phyloP scores from a whole-genome alignment of 176 grass and related monocot species.

The Tillandsia fasciculata region DNA sequence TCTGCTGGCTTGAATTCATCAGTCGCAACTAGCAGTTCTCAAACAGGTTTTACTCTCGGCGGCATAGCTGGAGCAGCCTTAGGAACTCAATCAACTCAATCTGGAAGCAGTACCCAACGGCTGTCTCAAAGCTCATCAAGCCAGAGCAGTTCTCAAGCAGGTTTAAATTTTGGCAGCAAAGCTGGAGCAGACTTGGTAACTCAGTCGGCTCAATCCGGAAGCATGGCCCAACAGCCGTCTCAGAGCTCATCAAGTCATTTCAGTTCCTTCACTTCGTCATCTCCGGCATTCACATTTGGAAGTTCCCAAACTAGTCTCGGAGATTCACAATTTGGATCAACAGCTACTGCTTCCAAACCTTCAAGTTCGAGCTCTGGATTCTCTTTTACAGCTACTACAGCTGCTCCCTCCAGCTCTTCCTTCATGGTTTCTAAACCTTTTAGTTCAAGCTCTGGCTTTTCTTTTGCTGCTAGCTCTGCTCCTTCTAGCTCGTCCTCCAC shows the following conservation, averaged over 20 bases:
- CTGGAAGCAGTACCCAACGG: constrained; percentile 16
- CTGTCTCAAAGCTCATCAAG: constrained; percentile 21
- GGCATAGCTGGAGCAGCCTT: constrained; percentile 10
- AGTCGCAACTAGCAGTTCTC: constrained; percentile 20
- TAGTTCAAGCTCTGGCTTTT: constrained; percentile 20
- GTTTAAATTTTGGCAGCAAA: constrained; percentile 1
- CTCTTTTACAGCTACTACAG: constrained; percentile 4
- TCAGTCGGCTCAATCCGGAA: constrained; percentile 20
- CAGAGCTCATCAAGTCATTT: constrained; percentile 5
- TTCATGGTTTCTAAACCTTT: constrained; percentile 4
- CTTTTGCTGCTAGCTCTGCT: constrained; percentile 24
- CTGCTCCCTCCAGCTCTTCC: background rate
- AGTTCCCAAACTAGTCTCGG: constrained; percentile 34
- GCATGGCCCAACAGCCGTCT: background rate
- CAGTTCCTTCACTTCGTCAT: background rate
- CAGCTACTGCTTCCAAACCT: constrained; percentile 14
- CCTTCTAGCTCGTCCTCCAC: background rate
- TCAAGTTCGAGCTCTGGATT: constrained; percentile 1
- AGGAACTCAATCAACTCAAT: constrained; percentile 22
- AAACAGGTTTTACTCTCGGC: constrained; percentile 13
- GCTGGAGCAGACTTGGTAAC: constrained; percentile 1
- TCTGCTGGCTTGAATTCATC: constrained; percentile 25
- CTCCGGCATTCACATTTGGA: constrained; percentile 21
- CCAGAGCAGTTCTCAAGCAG: constrained; percentile 26
- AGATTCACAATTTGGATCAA: constrained; percentile 36